A percentile compares a stretch with the other conserved stretches of the same genome.
phyloP scores from a whole-genome alignment of 1,139 yeast genomes.

The Yamadazyma atlantica region DNA sequence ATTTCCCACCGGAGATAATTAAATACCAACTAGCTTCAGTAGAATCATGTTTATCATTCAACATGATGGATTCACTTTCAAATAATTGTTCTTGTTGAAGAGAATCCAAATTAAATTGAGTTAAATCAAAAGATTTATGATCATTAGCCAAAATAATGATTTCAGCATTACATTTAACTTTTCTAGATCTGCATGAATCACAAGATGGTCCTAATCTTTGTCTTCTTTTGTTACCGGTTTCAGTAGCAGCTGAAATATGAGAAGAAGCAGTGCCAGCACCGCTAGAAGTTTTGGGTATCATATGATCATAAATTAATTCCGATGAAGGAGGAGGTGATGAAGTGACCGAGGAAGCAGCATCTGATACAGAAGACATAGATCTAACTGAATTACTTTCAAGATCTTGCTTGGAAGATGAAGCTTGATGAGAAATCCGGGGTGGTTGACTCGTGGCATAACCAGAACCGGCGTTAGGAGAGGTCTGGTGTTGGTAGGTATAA shows the following conservation, averaged over 20 bases:
- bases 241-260: neutral
- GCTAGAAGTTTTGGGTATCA: neutral
- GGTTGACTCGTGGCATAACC: slow-evolving; percentile 1
- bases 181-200: slow-evolving; percentile 68
- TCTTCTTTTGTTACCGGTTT: slow-evolving; percentile 33
- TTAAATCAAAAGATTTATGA: slow-evolving; percentile 9
- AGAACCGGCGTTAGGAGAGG: slow-evolving; percentile 2
- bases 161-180: slow-evolving; percentile 74
- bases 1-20: slow-evolving; percentile 30
- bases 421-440: neutral
- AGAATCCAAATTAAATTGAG: slow-evolving; percentile 12
- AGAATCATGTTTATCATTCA: slow-evolving; percentile 4
- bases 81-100: slow-evolving; percentile 5
- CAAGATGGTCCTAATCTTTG: slow-evolving; percentile 78
- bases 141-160: slow-evolving; percentile 29
- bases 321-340: slow-evolving; percentile 11
- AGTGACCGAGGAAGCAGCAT: slow-evolving; percentile 3
- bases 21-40: slow-evolving; percentile 9
- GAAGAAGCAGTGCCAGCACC: neutral
- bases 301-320: neutral
- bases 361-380: slow-evolving; percentile 11
- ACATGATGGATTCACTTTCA: slow-evolving; percentile 5
- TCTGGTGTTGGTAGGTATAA: slow-evolving; percentile 6
- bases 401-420: too few species aligned
- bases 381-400: slow-evolving; percentile 14